Conservation (phyloP, 2,329 filamentous ascomycete genomes). For the Colletotrichum limetticola region DNA sequence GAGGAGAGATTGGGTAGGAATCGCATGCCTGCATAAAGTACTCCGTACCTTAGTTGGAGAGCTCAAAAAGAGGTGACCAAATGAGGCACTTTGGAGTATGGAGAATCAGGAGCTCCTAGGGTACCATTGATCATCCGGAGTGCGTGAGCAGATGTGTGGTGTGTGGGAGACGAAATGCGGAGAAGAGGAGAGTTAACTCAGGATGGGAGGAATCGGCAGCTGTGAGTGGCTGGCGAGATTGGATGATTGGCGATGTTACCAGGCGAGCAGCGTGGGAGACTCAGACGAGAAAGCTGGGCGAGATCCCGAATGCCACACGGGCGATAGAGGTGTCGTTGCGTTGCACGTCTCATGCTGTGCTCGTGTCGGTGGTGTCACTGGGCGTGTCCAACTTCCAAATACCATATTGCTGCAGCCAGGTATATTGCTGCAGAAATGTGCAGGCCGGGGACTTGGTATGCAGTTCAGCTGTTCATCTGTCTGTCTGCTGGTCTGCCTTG, state of each 20-base stretch:
- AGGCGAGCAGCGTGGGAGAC: neutral
- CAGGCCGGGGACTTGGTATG: neutral
- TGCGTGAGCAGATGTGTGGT: neutral
- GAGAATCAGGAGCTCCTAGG: conserved; percentile 5
- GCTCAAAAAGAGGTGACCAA: neutral
- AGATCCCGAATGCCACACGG: conserved; percentile 1
- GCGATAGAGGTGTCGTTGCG: neutral
- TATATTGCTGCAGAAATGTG: neutral
- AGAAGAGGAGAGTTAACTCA: neutral
- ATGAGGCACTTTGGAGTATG: neutral
- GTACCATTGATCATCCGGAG: conserved; percentile 14
- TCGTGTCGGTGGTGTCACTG: conserved; percentile 4
- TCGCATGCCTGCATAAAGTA: neutral
- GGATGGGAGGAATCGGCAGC: neutral
- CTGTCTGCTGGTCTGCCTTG: neutral
- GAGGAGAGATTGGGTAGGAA: neutral
- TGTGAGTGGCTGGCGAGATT: conserved; percentile 11
- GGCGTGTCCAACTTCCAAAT: neutral
- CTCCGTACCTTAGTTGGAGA: neutral
- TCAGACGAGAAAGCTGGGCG: conserved; percentile 6
- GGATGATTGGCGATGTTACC: conserved; percentile 18
- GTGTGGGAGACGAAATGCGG: conserved; percentile 10
- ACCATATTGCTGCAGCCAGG: neutral
- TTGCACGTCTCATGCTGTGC: conserved; percentile 8
- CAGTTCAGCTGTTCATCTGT: too few relatives aligned